Percentiles rank a stretch among this genome's conserved stretches.
phyloP scores from a whole-genome alignment of 2,329 filamentous ascomycete genomes.

The Zymoseptoria crescenta region DNA sequence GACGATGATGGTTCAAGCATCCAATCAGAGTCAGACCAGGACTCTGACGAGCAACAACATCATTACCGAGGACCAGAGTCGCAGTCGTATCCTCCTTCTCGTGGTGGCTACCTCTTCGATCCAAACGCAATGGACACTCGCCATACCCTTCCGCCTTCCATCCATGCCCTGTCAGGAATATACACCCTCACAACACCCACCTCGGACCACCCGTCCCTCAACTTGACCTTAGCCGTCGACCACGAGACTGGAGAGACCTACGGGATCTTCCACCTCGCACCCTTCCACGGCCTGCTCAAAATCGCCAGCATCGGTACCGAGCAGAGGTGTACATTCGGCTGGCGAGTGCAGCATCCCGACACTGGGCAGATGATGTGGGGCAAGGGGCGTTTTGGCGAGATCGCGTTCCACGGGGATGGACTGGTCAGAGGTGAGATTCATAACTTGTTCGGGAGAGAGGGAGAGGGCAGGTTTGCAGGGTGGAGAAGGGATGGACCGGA shows the following conservation, averaged over 20 bases:
- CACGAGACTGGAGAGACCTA: slow-evolving; percentile 34
- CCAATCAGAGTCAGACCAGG: slow-evolving; percentile 1
- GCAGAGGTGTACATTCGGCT: slow-evolving; percentile 18
- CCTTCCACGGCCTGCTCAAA: slow-evolving; percentile 38
- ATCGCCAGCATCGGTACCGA: slow-evolving; percentile 26
- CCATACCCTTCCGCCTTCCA: no score
- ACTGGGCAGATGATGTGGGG: slow-evolving; percentile 25
- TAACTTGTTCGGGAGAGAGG: slow-evolving; percentile 18
- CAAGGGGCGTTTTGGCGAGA: slow-evolving; percentile 28
- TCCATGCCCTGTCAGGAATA: no score
- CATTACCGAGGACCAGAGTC: no score
- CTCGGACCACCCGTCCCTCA: slow-evolving; percentile 11
- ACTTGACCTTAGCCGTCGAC: slow-evolving; percentile 34
- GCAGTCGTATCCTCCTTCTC: not conserved
- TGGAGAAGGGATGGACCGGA: slow-evolving; percentile 16
- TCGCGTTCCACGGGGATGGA: slow-evolving; percentile 22
- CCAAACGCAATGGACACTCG: slow-evolving; percentile 16
- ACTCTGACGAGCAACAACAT: not conserved
- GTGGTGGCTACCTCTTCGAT: slow-evolving; percentile 11
- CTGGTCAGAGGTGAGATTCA: slow-evolving; percentile 20
- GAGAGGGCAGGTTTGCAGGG: slow-evolving; percentile 12
- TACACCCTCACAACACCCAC: no score
- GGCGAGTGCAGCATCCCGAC: slow-evolving; percentile 28
- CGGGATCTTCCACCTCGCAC: slow-evolving; percentile 40
- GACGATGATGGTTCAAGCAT: not conserved